phyloP scores from a whole-genome alignment of 75 land plant genomes.

The Selaginella tamariscina region DNA sequence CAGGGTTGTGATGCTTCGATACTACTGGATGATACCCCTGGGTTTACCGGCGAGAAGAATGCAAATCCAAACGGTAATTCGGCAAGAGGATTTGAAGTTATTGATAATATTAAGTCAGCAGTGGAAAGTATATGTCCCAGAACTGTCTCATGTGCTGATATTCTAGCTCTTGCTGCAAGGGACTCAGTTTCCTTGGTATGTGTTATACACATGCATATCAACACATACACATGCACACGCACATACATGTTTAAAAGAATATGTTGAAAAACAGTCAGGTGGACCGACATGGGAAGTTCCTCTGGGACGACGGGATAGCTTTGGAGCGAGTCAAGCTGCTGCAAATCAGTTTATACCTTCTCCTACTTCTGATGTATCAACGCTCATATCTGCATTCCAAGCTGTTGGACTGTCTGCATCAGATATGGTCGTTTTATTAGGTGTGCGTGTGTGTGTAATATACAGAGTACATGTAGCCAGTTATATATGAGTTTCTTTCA shows the following conservation, averaged over 20 bases:
- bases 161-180: neutral
- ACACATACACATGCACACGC: too few relatives aligned
- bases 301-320: slow-evolving; percentile 48
- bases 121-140: neutral
- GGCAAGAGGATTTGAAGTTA: neutral
- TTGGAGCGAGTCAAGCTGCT: neutral
- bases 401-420: slow-evolving; percentile 2
- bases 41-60: neutral
- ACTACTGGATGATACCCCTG: neutral
- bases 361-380: neutral
- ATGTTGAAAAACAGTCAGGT: too few relatives aligned
- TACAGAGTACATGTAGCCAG: too few relatives aligned
- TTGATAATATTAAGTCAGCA: neutral
- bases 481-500: too few relatives aligned
- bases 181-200: neutral
- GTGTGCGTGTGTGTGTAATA: too few relatives aligned
- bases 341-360: neutral
- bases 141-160: neutral
- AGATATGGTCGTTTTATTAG: neutral
- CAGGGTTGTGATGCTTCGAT: neutral
- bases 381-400: neutral
- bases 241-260: too few relatives aligned
- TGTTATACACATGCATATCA: too few relatives aligned
- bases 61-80: neutral
- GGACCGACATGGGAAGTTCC: slow-evolving; percentile 42